Evolutionary conservation across 176 grass and related monocot genomes (phyloP), one percentile per base, ranked within the genome.

Genomic region (Typha latifolia): DNA sequence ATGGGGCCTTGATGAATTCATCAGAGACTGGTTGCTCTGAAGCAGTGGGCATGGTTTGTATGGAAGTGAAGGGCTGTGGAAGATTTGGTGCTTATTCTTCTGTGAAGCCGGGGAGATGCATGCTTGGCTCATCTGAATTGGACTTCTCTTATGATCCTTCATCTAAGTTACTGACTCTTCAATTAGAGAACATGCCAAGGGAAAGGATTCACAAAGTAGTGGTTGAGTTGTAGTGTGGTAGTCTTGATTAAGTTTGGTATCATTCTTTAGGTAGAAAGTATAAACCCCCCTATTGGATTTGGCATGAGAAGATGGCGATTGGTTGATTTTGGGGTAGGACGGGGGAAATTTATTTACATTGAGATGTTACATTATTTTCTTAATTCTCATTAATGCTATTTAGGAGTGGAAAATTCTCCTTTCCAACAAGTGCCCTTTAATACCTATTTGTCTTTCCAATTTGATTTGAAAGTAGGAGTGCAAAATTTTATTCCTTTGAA

Each of bases 41-140:
- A 62, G 75, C 88, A 4, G 66, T 86, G 19, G 88, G 85, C 16
- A 67, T 86, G 32, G 63, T 87, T 34, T 81, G 85, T 67, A 80
- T 97, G 70, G 88, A 97, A 52, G 88, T 80, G 26, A 91, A 81
- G 24, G 93, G 93, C 7, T 73, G 88, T 53, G 88, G 88, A n/a
- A 86, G 70, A 52, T 92, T 92, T 3, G 94, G 85, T 18, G 75
- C 81, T 9, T 90, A 90, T 52, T 87, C 85, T 53, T 92, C 94
- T 4, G 79, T 61, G 16, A 73, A 69, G 70, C 94, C 89, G 0
- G 82, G 81, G 61, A 82, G 32, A 2, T 97, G 88, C 53, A 74
- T 62, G 37, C 52, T 92, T 61, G 89, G 67, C 1, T 87, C 89
- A 14, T 63, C 66, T 22, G 75, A 75, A 48, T 53, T 71, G 21